These are phyloP conservation scores for Chloris gayana DNA, from an alignment of 176 grass and related monocot species.

Conservation along the genomic window DNA sequence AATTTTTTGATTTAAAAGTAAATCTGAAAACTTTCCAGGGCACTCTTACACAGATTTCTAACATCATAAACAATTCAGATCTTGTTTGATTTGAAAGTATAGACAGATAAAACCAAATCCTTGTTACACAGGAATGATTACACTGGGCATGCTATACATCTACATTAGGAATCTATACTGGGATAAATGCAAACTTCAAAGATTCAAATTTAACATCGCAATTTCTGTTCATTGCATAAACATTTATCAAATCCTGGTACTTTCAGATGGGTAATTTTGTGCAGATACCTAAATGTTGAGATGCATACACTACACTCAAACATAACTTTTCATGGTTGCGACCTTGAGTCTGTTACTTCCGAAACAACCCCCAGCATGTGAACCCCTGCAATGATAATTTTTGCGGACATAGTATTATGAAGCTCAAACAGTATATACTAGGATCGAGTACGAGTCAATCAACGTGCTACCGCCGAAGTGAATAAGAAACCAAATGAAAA, in stretches of 20 bases:
- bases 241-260: not conserved
- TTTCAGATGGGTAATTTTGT: not conserved
- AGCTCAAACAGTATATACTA: not conserved
- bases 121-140: not conserved
- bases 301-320: not conserved
- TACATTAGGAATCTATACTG: not conserved
- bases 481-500: not conserved
- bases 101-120: no score
- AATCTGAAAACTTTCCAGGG: no score
- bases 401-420: not conserved
- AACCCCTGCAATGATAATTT: conserved; percentile 4
- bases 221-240: not conserved
- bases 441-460: not conserved
- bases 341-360: not conserved
- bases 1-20: no score
- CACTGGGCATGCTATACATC: not conserved
- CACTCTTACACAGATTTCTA: no score
- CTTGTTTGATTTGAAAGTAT: no score
- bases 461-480: not conserved
- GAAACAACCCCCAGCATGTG: conserved; percentile 28
- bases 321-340: not conserved
- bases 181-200: not conserved
- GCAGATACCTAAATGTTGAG: not conserved
- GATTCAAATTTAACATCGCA: not conserved
- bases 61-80: no score